Percentiles rank a stretch among this genome's conserved stretches.
These are phyloP conservation scores for Haplosporangium sp. DNA, from an alignment of 371 early-diverging fungal genomes.

Conservation along the genomic window DNA sequence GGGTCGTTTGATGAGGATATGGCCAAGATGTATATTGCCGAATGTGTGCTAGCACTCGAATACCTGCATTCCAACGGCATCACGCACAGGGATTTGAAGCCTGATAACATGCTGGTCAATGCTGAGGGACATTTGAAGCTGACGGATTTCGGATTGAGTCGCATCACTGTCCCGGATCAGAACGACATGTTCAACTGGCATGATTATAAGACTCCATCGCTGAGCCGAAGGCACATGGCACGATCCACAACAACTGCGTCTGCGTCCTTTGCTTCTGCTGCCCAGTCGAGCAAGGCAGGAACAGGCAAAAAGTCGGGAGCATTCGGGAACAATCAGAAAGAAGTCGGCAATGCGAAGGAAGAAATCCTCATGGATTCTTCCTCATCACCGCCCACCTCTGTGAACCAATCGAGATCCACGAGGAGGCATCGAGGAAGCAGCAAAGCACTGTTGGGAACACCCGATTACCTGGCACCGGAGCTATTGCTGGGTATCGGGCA, in stretches of 20 bases:
- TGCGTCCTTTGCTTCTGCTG: too few species aligned
- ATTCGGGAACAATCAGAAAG: too few species aligned
- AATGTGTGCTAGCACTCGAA: conserved; percentile 89
- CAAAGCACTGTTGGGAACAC: conserved; percentile 86
- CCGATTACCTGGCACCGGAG: conserved; percentile 98
- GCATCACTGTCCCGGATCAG: conserved; percentile 65
- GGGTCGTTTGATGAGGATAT: conserved; percentile 85
- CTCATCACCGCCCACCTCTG: conserved; percentile 5
- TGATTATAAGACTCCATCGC: conserved; percentile 36
- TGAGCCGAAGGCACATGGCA: conserved; percentile 22
- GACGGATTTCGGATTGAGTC: conserved; percentile 94
- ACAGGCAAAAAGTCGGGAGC: too few species aligned
- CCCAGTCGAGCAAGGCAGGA: too few species aligned
- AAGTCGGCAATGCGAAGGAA: background rate
- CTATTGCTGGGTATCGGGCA: conserved; percentile 84
- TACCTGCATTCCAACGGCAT: conserved; percentile 87
- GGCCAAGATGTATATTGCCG: conserved; percentile 90
- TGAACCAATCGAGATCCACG: conserved; percentile 9
- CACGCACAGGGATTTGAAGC: conserved; percentile 87
- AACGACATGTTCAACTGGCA: conserved; percentile 43
- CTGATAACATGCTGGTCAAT: conserved; percentile 85
- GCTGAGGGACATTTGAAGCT: conserved; percentile 89
- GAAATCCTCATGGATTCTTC: background rate
- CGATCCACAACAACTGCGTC: background rate
- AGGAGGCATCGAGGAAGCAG: conserved; percentile 53